Percentiles rank a stretch among this genome's conserved stretches.
These are phyloP conservation scores for Plasmodium berghei DNA, from an alignment of 169 alveolate species.

Conservation along the genomic window DNA sequence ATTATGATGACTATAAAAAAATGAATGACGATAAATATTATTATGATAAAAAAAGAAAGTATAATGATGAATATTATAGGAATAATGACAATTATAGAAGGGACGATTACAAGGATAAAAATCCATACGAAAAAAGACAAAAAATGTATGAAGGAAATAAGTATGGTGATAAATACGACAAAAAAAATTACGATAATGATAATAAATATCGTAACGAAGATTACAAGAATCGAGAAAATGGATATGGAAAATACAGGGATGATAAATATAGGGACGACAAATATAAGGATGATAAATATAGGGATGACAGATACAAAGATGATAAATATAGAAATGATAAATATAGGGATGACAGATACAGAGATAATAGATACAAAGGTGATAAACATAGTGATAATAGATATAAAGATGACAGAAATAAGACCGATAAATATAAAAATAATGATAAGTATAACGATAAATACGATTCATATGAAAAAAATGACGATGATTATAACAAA, in stretches of 20 bases:
- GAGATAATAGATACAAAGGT: constrained; percentile 21
- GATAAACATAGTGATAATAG: constrained; percentile 37
- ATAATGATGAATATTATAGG: constrained; percentile 8
- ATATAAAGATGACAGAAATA: constrained; percentile 14
- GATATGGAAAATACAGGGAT: constrained; percentile 4
- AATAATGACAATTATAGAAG: constrained; percentile 2
- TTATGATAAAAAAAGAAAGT: constrained; percentile 47
- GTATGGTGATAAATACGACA: constrained; percentile 33
- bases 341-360: background rate
- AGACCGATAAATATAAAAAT: constrained; percentile 7
- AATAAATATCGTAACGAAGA: constrained; percentile 11
- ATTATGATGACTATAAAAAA: constrained; percentile 2
- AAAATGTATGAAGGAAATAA: constrained; percentile 19
- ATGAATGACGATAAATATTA: constrained; percentile 20
- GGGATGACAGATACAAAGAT: constrained; percentile 10
- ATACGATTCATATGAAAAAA: constrained; percentile 3
- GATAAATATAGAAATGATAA: constrained; percentile 7
- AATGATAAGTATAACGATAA: constrained; percentile 12
- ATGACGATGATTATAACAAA: constrained; percentile 11
- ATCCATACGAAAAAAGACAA: constrained; percentile 18
- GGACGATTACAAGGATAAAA: constrained; percentile 10
- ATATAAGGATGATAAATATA: constrained; percentile 6
- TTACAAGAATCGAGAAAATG: constrained; percentile 10
- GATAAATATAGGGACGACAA: background rate
- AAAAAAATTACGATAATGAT: constrained; percentile 18